Percentiles rank a stretch among this genome's conserved stretches.
Conservation (phyloP, 2,329 filamentous ascomycete genomes). For the Diaporthe batatas region DNA sequence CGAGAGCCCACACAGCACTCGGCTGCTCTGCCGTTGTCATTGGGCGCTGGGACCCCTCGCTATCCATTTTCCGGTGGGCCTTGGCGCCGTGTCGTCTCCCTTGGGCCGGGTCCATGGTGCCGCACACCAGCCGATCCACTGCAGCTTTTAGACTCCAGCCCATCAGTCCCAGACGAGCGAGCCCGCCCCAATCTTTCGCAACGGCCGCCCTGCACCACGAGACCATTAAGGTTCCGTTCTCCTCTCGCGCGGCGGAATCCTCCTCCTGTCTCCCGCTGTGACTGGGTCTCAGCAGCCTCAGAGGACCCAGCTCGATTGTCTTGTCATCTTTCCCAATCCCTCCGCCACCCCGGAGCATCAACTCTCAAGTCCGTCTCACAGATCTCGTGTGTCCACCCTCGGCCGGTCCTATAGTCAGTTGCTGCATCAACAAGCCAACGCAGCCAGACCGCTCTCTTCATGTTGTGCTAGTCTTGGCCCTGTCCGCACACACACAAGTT, state of each 20-base stretch:
- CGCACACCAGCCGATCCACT: slow-evolving; percentile 20
- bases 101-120: slow-evolving; percentile 31
- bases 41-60: not conserved
- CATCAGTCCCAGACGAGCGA: slow-evolving; percentile 20
- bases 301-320: slow-evolving; percentile 4
- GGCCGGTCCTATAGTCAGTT: not conserved
- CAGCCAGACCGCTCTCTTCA: not conserved
- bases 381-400: slow-evolving; percentile 1
- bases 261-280: slow-evolving; percentile 16
- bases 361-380: not conserved
- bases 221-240: slow-evolving; percentile 25
- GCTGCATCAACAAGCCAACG: not conserved
- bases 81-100: slow-evolving; percentile 33
- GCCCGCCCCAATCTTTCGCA: slow-evolving; percentile 12
- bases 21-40: not conserved
- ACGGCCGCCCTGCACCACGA: slow-evolving; percentile 19
- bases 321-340: not conserved
- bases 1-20: not conserved
- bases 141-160: slow-evolving; percentile 28
- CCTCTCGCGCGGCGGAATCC: slow-evolving; percentile 26
- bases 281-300: not conserved
- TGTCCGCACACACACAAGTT: slow-evolving; percentile 5
- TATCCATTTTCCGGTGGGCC: slow-evolving; percentile 12
- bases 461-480: not conserved
- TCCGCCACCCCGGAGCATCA: slow-evolving; percentile 1